Evolutionary conservation across 805 yeast genomes (phyloP).

Genomic region (Jamesozyma gamospora): DNA sequence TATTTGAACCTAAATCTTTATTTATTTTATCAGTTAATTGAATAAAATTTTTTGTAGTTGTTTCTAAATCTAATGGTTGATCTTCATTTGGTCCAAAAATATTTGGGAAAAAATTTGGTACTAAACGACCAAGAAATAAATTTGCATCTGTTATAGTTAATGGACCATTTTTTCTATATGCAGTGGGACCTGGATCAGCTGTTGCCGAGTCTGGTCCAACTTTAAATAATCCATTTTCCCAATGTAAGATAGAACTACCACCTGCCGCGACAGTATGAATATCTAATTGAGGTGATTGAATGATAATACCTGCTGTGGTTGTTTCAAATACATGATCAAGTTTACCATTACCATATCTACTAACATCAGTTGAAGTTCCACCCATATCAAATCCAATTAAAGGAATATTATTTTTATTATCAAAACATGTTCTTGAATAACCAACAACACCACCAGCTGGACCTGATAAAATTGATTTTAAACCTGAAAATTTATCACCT

Average conservation of each 20-base stretch:
- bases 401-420: conserved; percentile 44
- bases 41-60: conserved; percentile 40
- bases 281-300: conserved; percentile 77
- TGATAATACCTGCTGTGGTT: conserved; percentile 71
- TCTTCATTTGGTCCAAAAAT: conserved; percentile 78
- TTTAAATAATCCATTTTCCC: conserved; percentile 61
- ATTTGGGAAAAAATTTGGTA: conserved; percentile 67
- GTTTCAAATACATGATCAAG: conserved; percentile 77
- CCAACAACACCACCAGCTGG: conserved; percentile 99
- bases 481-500: conserved; percentile 73
- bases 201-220: conserved; percentile 87
- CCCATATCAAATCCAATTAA: conserved; percentile 85
- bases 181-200: conserved; percentile 85
- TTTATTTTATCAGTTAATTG: conserved; percentile 51
- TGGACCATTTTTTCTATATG: conserved; percentile 78
- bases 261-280: conserved; percentile 81
- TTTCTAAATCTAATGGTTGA: conserved; percentile 52
- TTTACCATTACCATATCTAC: conserved; percentile 58
- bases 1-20: conserved; percentile 27
- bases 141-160: conserved; percentile 82
- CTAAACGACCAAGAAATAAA: conserved; percentile 56
- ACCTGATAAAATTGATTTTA: conserved; percentile 82
- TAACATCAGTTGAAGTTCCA: conserved; percentile 82
- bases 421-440: conserved; percentile 71
- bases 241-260: conserved; percentile 61